These are phyloP conservation scores for Vachellia collinsii DNA, from an alignment of 306 rosid genomes.

Conservation along the genomic window DNA sequence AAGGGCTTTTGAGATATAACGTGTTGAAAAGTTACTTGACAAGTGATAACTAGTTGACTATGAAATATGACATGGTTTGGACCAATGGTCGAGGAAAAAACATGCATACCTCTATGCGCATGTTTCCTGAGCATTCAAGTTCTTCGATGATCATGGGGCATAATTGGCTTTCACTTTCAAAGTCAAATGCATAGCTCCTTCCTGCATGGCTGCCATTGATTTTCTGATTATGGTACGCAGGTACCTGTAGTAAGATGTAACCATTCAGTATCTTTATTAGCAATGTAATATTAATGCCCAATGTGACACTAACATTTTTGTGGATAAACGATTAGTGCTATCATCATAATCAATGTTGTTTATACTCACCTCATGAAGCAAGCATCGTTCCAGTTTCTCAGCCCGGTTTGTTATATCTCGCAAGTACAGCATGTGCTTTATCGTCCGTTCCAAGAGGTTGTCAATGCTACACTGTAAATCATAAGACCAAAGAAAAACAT, in stretches of 20 bases:
- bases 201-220: conserved; percentile 46
- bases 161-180: conserved; percentile 50
- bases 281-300: neutral
- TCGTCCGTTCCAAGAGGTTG: conserved; percentile 74
- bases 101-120: conserved; percentile 72
- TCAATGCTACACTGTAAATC: conserved; percentile 86
- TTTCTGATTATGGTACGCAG: conserved; percentile 40
- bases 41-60: neutral
- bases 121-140: conserved; percentile 70
- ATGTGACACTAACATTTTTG: neutral
- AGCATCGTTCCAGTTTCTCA: conserved; percentile 59
- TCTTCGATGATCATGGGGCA: conserved; percentile 91
- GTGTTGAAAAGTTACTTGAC: neutral
- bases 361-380: conserved; percentile 51
- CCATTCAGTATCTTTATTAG: conserved; percentile 28
- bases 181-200: conserved; percentile 69
- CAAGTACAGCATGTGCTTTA: conserved; percentile 81
- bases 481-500: conserved; percentile 20
- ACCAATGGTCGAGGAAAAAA: neutral
- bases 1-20: no score
- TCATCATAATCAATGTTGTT: neutral
- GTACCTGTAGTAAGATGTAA: conserved; percentile 44
- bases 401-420: conserved; percentile 64
- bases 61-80: neutral
- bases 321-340: neutral